Evolutionary conservation across 192 early-diverging fungal species (phyloP).

Genomic region (Gamsiella multidivaricata): DNA sequence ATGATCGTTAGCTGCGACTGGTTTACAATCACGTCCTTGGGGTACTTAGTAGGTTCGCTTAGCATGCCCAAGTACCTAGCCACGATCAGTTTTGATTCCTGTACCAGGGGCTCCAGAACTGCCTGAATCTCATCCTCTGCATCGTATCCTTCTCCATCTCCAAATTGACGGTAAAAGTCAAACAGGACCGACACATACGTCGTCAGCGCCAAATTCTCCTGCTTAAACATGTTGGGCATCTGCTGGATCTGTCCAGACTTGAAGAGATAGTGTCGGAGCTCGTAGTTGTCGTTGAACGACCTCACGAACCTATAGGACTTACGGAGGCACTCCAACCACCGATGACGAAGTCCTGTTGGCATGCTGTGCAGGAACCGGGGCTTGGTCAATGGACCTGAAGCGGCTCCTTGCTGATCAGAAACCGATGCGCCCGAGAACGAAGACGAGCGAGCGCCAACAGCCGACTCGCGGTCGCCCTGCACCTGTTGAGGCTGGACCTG

Average conservation of each 20-base stretch:
- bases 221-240: constrained; percentile 92
- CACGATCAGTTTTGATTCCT: constrained; percentile 57
- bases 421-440: constrained; percentile 30
- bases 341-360: constrained; percentile 59
- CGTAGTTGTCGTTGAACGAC: constrained; percentile 83
- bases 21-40: constrained; percentile 57
- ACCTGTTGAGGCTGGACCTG: neutral
- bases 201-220: constrained; percentile 83
- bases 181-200: constrained; percentile 78
- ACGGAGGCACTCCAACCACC: constrained; percentile 82
- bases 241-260: constrained; percentile 88
- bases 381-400: constrained; percentile 25
- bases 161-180: constrained; percentile 70
- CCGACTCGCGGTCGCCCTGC: constrained; percentile 8
- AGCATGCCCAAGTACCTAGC: constrained; percentile 54
- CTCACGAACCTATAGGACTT: constrained; percentile 84
- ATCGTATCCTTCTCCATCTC: constrained; percentile 55
- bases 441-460: constrained; percentile 25
- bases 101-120: constrained; percentile 53
- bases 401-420: constrained; percentile 11
- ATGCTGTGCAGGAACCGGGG: constrained; percentile 54
- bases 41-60: constrained; percentile 53
- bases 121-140: constrained; percentile 50
- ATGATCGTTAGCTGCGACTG: constrained; percentile 59
- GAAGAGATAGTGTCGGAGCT: constrained; percentile 83